phyloP scores from a whole-genome alignment of 768 basidiomycete genomes.

The Pulveroboletus sp. region DNA sequence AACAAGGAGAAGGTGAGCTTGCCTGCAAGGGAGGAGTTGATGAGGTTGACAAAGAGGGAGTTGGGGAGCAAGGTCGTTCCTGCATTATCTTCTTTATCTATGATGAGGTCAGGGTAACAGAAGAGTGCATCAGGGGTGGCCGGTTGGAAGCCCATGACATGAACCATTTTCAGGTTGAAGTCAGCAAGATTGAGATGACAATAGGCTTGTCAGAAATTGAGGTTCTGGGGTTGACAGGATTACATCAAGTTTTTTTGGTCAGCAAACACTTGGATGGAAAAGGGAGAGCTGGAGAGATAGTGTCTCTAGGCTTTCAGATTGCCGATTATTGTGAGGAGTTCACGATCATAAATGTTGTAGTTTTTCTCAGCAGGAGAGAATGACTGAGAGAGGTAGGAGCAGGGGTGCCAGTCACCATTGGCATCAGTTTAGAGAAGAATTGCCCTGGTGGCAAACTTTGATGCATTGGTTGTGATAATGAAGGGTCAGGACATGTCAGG shows the following conservation, averaged over 20 bases:
- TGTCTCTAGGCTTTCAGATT: constrained; percentile 17
- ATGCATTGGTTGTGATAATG: not conserved
- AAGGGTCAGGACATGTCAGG: not conserved
- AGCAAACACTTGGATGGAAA: constrained; percentile 31
- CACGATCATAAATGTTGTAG: constrained; percentile 43
- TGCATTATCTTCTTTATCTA: too few relatives aligned
- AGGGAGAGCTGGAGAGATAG: constrained; percentile 32
- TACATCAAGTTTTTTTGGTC: constrained; percentile 26
- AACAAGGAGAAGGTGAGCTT: too few relatives aligned
- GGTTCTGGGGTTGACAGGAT: not conserved
- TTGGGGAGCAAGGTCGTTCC: too few relatives aligned
- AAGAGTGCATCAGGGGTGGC: not conserved
- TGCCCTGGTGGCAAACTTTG: too few relatives aligned
- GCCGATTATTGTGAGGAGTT: not conserved
- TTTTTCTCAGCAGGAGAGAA: constrained; percentile 35
- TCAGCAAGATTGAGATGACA: too few relatives aligned
- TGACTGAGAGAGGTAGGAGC: not conserved
- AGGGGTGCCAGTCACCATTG: too few relatives aligned
- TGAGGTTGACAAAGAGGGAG: too few relatives aligned
- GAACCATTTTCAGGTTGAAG: too few relatives aligned
- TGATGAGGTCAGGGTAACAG: not conserved
- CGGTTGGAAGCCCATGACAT: too few relatives aligned
- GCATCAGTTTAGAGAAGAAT: too few relatives aligned
- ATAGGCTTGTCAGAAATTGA: not conserved
- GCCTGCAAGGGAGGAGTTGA: too few relatives aligned